Evolutionary conservation across 805 yeast genomes (phyloP), one percentile per base, ranked within the genome.

Genomic region (Schwanniomyces yamadae): DNA sequence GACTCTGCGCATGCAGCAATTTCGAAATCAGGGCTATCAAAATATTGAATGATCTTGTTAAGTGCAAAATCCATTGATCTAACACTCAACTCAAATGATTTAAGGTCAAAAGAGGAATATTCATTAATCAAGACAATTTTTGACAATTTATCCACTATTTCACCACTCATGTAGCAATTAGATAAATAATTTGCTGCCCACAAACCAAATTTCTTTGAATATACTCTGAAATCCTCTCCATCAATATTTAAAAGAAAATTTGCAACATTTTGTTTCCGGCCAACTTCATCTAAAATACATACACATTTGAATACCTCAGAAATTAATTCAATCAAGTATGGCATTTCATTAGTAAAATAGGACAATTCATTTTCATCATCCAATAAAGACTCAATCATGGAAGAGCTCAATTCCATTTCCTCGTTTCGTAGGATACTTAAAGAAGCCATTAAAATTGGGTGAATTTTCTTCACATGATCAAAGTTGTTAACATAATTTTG

Each of bases 1-100:
- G 66, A 41, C 25, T 75, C 77, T 28, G 70, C 55, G 33, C 63
- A 49, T 4, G 54, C 54, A 4, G 44, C 40, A 18, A 44, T 55
- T 8, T 48, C 46, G 2, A 47, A n/a, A 23, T 55, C 36, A 1
- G 47, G 42, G 1, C 33, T 22, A 1, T 46, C 40, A 9, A 51
- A 36, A 7, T 41, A 37, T 0, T 44, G 36, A 0, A 57, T 15
- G 22, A 74, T 45, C 8, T 45, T 35, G 2, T 46, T 40, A 35
- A 68, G 57, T 0, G 62, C 36, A 6, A 49, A 36, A 39, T 63
- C 55, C 22, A 71, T 27, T 4, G 39, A 44, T 8, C 46, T 36
- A 1, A 53, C 50, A 4, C 48, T 44, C 2, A 26, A 25, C 6
- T 34, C 48, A 33, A 64, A 48, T 6, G 44, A 39, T 39, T 45